These are phyloP conservation scores for Russula vinacea DNA, from an alignment of 768 basidiomycete species.

Conservation along the genomic window DNA sequence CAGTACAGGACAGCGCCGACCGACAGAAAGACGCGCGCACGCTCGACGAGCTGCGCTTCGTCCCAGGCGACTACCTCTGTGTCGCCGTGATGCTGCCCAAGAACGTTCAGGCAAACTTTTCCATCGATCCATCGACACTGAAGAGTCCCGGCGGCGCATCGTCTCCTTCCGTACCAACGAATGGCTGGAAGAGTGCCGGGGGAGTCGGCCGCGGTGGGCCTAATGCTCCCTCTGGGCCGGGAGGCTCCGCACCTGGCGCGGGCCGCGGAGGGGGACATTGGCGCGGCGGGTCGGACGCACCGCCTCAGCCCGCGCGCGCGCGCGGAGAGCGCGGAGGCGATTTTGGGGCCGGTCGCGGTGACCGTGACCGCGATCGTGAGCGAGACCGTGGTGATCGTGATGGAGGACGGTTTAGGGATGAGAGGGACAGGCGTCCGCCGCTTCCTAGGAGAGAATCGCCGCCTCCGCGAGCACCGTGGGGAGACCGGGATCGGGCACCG, in stretches of 20 bases:
- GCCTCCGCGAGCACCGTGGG: conserved; percentile 36
- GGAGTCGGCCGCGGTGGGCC: conserved; percentile 44
- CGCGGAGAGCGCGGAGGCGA: conserved; percentile 48
- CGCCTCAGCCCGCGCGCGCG: conserved; percentile 37
- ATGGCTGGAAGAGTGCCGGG: conserved; percentile 39
- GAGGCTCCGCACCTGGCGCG: conserved; percentile 36
- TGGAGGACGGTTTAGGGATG: conserved; percentile 45
- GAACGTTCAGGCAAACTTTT: conserved; percentile 39
- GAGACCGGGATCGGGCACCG: conserved; percentile 40
- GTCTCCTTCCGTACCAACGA: conserved; percentile 35
- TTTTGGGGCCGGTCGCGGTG: conserved; percentile 34
- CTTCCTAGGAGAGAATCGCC: conserved; percentile 46
- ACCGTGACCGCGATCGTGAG: conserved; percentile 32
- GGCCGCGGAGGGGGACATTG: conserved; percentile 66
- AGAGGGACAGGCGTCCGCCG: conserved; percentile 46
- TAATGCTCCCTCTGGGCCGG: conserved; percentile 45
- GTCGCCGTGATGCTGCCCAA: conserved; percentile 76
- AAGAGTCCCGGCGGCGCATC: conserved; percentile 47
- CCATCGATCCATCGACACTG: conserved; percentile 48
- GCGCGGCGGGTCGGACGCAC: conserved; percentile 64
- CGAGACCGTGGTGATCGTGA: conserved; percentile 31
- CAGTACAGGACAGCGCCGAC: conserved; percentile 22
- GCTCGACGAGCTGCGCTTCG: conserved; percentile 73
- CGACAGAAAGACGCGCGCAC: conserved; percentile 55
- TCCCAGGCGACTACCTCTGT: conserved; percentile 77